These are phyloP conservation scores for Mucor velutinosus DNA, from an alignment of 371 early-diverging fungal genomes.

Conservation along the genomic window DNA sequence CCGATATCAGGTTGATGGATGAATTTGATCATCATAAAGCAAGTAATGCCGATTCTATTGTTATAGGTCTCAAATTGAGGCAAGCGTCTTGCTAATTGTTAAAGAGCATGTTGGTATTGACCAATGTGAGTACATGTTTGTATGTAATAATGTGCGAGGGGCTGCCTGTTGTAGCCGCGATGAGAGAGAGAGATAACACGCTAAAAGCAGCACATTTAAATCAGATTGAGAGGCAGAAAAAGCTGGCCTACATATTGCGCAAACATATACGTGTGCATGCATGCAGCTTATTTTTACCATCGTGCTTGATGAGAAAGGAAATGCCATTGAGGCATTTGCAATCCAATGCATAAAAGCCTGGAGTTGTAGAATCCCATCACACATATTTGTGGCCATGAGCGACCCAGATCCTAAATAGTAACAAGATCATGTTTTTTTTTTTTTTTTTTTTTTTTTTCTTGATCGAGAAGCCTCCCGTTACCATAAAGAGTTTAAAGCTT, in stretches of 20 bases:
- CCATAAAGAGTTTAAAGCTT: background rate
- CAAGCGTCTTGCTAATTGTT: background rate
- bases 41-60: background rate
- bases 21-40: background rate
- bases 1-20: background rate
- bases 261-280: background rate
- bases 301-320: background rate
- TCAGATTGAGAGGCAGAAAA: background rate
- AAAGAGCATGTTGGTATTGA: background rate
- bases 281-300: background rate
- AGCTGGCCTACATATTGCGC: background rate
- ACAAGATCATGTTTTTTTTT: background rate
- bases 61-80: background rate
- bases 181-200: background rate
- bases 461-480: background rate
- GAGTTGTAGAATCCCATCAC: background rate
- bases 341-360: background rate
- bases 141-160: background rate
- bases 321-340: background rate
- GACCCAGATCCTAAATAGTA: background rate
- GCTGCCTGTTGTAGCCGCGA: background rate
- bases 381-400: background rate
- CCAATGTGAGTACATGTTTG: background rate
- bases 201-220: too few species aligned
- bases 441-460: background rate